Evolutionary conservation across 2,329 filamentous ascomycete species (phyloP), one percentile per base, ranked within the genome.

Genomic region (Rhinocladiella mackenziei): DNA sequence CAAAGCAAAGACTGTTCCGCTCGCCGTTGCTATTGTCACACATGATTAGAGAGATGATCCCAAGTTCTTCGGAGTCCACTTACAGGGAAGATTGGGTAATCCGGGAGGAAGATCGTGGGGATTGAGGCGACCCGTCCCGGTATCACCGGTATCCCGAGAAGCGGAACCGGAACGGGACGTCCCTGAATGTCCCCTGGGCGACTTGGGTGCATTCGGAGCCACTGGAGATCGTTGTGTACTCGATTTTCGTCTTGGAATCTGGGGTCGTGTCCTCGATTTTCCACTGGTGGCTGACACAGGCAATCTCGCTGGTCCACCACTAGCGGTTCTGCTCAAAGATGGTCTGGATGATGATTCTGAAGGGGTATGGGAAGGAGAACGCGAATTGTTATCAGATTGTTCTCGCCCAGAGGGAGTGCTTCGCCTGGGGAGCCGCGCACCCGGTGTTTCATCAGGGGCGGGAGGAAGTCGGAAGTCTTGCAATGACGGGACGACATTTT

Each of bases 401-500:
- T 33, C 36, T 30, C 29, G 29, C 10, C 31, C 43, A 8, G 26
- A 19, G n/a, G n/a, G n/a, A n/a, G n/a, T n/a, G n/a, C n/a, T 11
- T 11, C 32, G 17, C 6, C 8, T 6, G 32, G 22, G 11, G 11
- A 17, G 6, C 4, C 7, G 18, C n/a, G 5, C 17, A 20, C 9
- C 13, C 9, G 20, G 35, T 40, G 34, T 11, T 4, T 32, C 29
- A 5, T 19, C 19, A 14, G 15, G n/a, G 18, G 11, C 26, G 15
- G 34, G 15, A 20, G 39, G 37, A 36, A 46, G 38, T 18, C 32
- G 31, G 26, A 41, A 49, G 10, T 36, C 19, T 23, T 40, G 46
- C 2, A 49, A 28, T 4, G 41, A 31, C 55, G 38, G 31, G 61
- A 60, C 20, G 49, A 52, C n/a, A 53, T 58, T 6, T 54, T 44